Evolutionary conservation across 148 eudicot species (phyloP), one percentile per base, ranked within the genome.

Genomic region (Rhododendron molle): DNA sequence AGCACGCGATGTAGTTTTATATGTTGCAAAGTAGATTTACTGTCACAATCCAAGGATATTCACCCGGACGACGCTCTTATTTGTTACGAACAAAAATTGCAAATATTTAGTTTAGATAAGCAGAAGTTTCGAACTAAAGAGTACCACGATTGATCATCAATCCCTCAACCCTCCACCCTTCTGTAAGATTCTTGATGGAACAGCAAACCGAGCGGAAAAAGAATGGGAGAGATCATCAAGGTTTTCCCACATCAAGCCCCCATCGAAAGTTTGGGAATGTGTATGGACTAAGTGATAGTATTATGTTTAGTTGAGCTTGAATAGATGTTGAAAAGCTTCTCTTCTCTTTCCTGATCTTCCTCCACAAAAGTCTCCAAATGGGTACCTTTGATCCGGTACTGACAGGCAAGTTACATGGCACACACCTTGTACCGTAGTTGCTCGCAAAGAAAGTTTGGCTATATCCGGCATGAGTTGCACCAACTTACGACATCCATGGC

Each of bases 201-300:
- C 89, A 21, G 92, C 93, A 50, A 92, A 94, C 11, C 95, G 92
- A 71, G 95, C 91, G 0, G 97, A 94, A 43, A 94, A 94, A 0
- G 96, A 92, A 60, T 91, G 78, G 38, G 84, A 85, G 71, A 93
- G 88, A 50, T 88, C 92, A 36, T 92, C 93, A 11, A 86, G 87
- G 81, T 89, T 91, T 30, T 78, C 86, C 62, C 62, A 87, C n/a
- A 20, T 46, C 65, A 34, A 60, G 5, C 90, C 91, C 54, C 88
- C 89, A 40, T 94, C 95, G 62, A 94, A 94, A 49, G 93, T 93
- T 83, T 83, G 88, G 0, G 92, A 18, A 44, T 94, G 95, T 86
- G 77, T 87, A 81, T 0, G 93, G 89, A 84, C 90, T 91, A 94
- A 65, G 91, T 71, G 89, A 40, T 90, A 87, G 43, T 38, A 38